Evolutionary conservation across 371 early-diverging fungal genomes (phyloP).

Genomic region (Rhizopus arrhizus): DNA sequence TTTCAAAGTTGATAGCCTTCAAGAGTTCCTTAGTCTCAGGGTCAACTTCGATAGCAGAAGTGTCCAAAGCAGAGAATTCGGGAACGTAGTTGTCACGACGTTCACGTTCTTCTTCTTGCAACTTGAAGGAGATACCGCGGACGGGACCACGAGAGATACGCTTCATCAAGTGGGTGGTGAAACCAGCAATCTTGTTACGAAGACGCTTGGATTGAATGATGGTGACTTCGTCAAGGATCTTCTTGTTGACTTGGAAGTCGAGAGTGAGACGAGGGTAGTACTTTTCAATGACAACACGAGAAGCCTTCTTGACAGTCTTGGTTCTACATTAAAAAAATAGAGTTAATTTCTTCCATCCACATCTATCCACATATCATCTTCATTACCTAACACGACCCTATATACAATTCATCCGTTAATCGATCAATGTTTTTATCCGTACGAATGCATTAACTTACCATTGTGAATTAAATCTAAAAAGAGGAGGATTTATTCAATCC

Average conservation of each 20-base stretch:
- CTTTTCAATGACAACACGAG: conserved; percentile 99
- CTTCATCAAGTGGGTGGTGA: conserved; percentile 99
- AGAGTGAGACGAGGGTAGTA: conserved; percentile 99
- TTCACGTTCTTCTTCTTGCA: conserved; percentile 99
- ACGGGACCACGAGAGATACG: conserved; percentile 99
- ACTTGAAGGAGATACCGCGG: conserved; percentile 99
- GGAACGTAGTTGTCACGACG: conserved; percentile 99
- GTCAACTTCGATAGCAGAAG: conserved; percentile 94
- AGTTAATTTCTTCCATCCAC: not conserved
- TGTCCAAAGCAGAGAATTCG: conserved; percentile 97
- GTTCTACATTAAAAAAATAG: conserved; percentile 61
- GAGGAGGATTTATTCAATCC: conserved; percentile 18
- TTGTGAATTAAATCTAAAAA: conserved; percentile 14
- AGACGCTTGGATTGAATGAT: conserved; percentile 99
- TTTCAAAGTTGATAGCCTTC: conserved; percentile 94
- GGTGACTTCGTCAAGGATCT: conserved; percentile 97
- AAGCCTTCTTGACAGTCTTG: conserved; percentile 99
- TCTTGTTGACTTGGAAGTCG: conserved; percentile 99
- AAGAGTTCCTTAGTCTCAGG: conserved; percentile 83
- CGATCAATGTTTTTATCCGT: not conserved
- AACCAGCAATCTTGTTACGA: conserved; percentile 99
- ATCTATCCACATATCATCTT: not conserved
- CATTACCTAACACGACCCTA: conserved; percentile 28
- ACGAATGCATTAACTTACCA: conserved; percentile 15
- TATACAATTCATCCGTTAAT: conserved; percentile 3